Evolutionary conservation across 768 basidiomycete genomes (phyloP), one percentile per base, ranked within the genome.

Genomic region (Fomitopsis pulvina): DNA sequence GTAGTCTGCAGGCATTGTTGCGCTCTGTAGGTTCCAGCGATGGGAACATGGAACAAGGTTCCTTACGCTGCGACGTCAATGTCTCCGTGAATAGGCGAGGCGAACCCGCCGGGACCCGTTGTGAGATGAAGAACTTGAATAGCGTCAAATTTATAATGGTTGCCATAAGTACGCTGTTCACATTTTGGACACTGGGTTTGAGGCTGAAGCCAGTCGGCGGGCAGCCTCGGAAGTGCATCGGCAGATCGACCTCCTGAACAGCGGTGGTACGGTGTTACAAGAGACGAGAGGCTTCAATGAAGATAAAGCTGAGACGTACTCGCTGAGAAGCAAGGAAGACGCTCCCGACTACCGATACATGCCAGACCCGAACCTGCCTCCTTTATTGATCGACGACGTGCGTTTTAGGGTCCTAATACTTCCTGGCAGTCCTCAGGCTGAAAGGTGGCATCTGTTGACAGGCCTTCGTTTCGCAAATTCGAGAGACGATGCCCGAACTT

Each of bases 41-140:
- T 63, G 93, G 91, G 1, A 94, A 94, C 60, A 98, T 98, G 96
- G 96, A 99, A 58, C 84, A 92, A 93, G 95, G 95, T 1, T 97
- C 94, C 5, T 73, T 98, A 27, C 77, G 96, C 34, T 94, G 93
- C 54, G 96, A 99, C 60, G 89, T 95, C 25, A 98, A 99, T 60
- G 85, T 98, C 4, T 97, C 95, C 4, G 80, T 97, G 5, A 87
- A 91, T 59, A 76, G 77, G 41, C 63, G 69, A 37, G 83, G 84
- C 8, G 67, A 76, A 5, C 66, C 78, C 3, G 81, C 70, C 1
- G 85, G 93, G 2, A 95, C 87, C 1, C 82, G 95, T 26, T 94
- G 92, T 60, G 95, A 99, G 67, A 81, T 99, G 58, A 99, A 99
- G 68, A 99, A 99, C 60, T 75, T 99, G 38, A 97, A 97, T 63